These are phyloP conservation scores for Lophiostoma macrostomum DNA, from an alignment of 495 filamentous ascomycete genomes.

Conservation along the genomic window DNA sequence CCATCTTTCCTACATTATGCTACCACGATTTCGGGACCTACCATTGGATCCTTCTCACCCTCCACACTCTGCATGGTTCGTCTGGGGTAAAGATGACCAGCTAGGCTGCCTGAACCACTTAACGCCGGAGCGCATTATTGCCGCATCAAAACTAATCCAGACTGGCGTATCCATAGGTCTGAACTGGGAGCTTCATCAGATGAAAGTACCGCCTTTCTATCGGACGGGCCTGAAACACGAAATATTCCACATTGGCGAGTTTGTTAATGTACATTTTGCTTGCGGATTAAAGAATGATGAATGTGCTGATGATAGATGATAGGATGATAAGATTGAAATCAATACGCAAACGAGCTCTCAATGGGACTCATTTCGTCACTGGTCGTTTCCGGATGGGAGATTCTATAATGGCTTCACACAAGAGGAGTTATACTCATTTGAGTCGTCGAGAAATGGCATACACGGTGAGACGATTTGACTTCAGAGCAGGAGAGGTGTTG, in stretches of 20 bases:
- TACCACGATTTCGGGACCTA: no score
- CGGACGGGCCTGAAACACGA: conserved; percentile 5
- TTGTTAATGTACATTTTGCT: no score
- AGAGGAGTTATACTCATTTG: not conserved
- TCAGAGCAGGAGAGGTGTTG: no score
- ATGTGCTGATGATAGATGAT: conserved; percentile 2
- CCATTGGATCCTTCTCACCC: no score
- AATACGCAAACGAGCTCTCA: conserved; percentile 14
- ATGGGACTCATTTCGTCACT: conserved; percentile 20
- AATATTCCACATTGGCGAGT: no score
- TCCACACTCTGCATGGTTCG: no score
- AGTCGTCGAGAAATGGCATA: no score
- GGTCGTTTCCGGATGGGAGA: no score
- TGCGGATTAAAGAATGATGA: no score
- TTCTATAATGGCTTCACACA: not conserved
- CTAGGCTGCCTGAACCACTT: conserved; percentile 33
- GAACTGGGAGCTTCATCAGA: conserved; percentile 12
- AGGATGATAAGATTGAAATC: conserved; percentile 16
- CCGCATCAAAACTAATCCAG: conserved; percentile 23
- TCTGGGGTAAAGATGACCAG: no score
- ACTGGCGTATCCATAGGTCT: not conserved
- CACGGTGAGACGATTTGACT: no score
- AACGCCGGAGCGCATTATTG: conserved; percentile 32
- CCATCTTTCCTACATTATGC: no score
- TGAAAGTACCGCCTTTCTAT: not conserved